Conservation (phyloP, 163 green algal genomes). For the Coccomyxa subellipsoidea region DNA sequence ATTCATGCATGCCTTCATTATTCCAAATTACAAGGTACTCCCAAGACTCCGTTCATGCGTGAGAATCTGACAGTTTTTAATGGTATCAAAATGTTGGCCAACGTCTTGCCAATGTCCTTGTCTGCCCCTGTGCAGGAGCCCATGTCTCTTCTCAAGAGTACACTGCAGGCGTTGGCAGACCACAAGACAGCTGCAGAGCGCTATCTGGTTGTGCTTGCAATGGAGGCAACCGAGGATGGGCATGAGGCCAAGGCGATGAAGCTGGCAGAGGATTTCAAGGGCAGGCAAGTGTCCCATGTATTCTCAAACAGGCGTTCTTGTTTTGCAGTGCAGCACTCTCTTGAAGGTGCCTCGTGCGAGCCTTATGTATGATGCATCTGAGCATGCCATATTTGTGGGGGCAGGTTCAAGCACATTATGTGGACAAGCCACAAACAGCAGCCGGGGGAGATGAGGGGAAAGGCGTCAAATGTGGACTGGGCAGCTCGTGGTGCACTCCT, state of each 20-base stretch:
- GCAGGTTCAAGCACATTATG: constrained; percentile 11
- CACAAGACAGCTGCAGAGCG: constrained; percentile 9
- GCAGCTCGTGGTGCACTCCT: background rate
- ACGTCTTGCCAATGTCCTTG: too few relatives aligned
- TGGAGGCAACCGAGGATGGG: constrained; percentile 18
- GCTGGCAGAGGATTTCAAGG: constrained; percentile 13
- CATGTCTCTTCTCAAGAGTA: constrained; percentile 5
- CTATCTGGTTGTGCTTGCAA: constrained; percentile 20
- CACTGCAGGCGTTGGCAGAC: constrained; percentile 8
- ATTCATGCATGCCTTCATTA: constrained; percentile 19
- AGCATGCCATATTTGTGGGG: background rate
- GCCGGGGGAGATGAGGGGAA: constrained; percentile 8
- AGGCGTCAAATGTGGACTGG: constrained; percentile 21
- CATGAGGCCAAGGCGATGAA: constrained; percentile 10
- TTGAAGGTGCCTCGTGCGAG: background rate
- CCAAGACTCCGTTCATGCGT: too few relatives aligned
- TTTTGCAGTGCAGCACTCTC: background rate
- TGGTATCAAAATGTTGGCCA: too few relatives aligned
- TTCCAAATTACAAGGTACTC: constrained; percentile 22
- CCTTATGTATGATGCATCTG: background rate
- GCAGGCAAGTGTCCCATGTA: background rate
- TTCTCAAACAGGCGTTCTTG: background rate
- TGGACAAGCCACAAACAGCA: constrained; percentile 6
- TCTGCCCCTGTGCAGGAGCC: constrained; percentile 2
- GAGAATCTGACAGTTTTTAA: too few relatives aligned